Conservation (phyloP, 345 rosid genomes). For the Rhizophora apiculata region DNA sequence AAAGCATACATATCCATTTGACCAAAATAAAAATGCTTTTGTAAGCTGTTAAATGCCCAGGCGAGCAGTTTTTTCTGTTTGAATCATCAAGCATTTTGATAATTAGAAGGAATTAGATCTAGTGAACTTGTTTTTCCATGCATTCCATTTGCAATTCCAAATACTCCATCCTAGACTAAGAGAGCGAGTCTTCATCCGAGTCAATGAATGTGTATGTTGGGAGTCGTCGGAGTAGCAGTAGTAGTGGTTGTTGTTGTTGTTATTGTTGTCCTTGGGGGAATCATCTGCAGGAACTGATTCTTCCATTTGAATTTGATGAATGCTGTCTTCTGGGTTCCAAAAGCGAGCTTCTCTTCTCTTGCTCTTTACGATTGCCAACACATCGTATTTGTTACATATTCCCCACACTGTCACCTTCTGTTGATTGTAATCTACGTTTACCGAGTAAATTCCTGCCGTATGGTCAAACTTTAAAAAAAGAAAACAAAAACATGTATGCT, state of each 20-base stretch:
- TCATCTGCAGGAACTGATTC: neutral
- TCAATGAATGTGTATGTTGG: constrained; percentile 24
- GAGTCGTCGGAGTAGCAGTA: neutral
- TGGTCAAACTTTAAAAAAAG: neutral
- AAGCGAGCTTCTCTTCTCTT: constrained; percentile 79
- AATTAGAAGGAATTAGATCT: constrained; percentile 57
- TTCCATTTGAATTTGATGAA: constrained; percentile 21
- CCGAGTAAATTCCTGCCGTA: constrained; percentile 72
- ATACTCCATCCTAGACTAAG: constrained; percentile 22
- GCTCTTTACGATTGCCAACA: constrained; percentile 50
- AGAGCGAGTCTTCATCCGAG: constrained; percentile 49
- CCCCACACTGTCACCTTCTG: constrained; percentile 94
- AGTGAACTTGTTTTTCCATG: constrained; percentile 54
- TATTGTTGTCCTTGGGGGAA: constrained; percentile 6
- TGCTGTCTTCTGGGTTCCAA: constrained; percentile 58
- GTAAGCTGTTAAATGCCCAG: too few relatives aligned
- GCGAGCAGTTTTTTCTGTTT: too few relatives aligned
- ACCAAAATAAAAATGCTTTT: too few relatives aligned
- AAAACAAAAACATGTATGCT: too few relatives aligned
- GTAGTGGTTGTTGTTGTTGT: constrained; percentile 15
- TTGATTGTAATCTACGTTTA: constrained; percentile 55
- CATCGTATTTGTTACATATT: constrained; percentile 74
- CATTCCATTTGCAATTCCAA: constrained; percentile 31
- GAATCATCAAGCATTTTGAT: too few relatives aligned
- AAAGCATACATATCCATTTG: too few relatives aligned